Evolutionary conservation across 192 early-diverging fungal species (phyloP), one percentile per base, ranked within the genome.

Genomic region (Coemansia sp.): DNA sequence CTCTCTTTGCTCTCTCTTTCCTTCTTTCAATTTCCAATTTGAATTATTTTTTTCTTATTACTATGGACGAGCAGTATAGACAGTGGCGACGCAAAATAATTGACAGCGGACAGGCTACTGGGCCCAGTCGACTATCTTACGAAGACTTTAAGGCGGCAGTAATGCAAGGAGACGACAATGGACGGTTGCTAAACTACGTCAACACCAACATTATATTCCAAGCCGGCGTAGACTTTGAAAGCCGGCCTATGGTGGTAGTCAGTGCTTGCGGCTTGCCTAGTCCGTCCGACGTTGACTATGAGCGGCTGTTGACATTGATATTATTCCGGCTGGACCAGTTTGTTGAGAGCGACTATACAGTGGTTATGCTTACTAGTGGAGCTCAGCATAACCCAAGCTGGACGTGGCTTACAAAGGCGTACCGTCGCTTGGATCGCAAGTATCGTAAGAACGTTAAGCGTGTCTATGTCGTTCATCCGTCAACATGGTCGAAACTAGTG

Each of bases 391-490:
- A 85, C 32, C 93, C 94, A 22, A 83, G 86, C 1, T 94, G 93
- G 93, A 51, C 78, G 2, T 97, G 94, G 94, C 75, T 95, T 44
- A 82, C 89, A 56, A 88, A 86, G 74, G 93, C 93, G 22, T 95
- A 97, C 65, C 75, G 89, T 4, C 83, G 87, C 12, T 67, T 97
- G 24, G 87, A 88, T 44, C 70, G 93, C 74, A 92, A 89, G 91
- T 90, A 92, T 82, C 89, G 94, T 36, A 98, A 98, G 78, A 95
- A 98, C 78, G 78, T 98, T 31, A 97, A 96, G 81, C 87, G 85
- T 40, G 76, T 98, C 0, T 93, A 92, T 76, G 88, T 98, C 20
- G 94, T 98, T 2, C 95, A 98, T 80, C 90, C 94, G 10, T 90
- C 92, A 6, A 80, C 87, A 46, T 93, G 91, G 88, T 69, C 80